Conservation (phyloP, 257 asterid species). For the Orobanche coerulescens region DNA sequence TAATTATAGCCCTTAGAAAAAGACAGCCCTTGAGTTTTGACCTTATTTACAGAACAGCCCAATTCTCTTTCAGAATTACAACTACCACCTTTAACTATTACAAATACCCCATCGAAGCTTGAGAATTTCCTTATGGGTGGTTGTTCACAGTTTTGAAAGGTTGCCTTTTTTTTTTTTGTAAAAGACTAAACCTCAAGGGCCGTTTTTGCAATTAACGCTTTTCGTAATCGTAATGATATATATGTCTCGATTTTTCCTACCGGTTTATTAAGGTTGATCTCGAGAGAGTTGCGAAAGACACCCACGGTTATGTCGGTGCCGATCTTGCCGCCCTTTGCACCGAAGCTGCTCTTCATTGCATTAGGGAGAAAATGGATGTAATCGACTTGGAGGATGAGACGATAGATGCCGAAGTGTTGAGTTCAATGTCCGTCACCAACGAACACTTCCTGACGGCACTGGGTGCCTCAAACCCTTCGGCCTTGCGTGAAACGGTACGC, state of each 20-base stretch:
- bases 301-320: slow-evolving; percentile 44
- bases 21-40: not conserved
- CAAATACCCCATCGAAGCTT: not conserved
- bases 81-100: no score
- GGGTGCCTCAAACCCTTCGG: slow-evolving; percentile 42
- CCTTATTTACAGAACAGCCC: not conserved
- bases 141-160: not conserved
- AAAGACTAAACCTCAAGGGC: not conserved
- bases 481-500: slow-evolving; percentile 45
- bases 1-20: no score
- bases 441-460: slow-evolving; percentile 43
- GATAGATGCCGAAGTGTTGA: slow-evolving; percentile 43
- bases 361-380: slow-evolving; percentile 48
- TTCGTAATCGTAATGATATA: not conserved
- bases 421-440: slow-evolving; percentile 45
- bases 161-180: not conserved
- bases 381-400: slow-evolving; percentile 48
- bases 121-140: not conserved
- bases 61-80: not conserved
- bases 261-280: slow-evolving; percentile 34
- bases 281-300: slow-evolving; percentile 42
- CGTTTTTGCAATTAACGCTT: not conserved
- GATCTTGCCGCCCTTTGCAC: slow-evolving; percentile 52
- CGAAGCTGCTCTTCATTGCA: slow-evolving; percentile 50
- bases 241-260: not conserved